Evolutionary conservation across 2,329 filamentous ascomycete genomes (phyloP).

Genomic region (Fusarium drepaniforme): DNA sequence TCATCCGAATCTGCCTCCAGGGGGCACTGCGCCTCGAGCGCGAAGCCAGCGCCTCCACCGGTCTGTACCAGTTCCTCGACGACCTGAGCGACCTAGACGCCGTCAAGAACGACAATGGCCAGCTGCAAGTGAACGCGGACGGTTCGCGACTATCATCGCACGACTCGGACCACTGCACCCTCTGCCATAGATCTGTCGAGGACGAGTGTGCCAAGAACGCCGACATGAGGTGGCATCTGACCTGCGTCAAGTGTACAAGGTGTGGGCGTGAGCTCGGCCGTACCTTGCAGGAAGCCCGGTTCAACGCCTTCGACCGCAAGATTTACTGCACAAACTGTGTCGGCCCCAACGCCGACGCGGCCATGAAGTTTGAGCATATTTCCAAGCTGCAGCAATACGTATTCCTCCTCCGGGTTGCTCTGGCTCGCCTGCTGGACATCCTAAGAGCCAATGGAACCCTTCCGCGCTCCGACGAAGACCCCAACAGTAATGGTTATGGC

Average conservation of each 20-base stretch:
- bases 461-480: conserved; percentile 79
- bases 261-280: conserved; percentile 75
- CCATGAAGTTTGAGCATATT: conserved; percentile 75
- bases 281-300: conserved; percentile 76
- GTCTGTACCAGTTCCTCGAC: conserved; percentile 85
- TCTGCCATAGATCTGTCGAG: conserved; percentile 90
- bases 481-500: conserved; percentile 57
- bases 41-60: conserved; percentile 79
- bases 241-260: conserved; percentile 82
- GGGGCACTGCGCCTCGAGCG: conserved; percentile 92
- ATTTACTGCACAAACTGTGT: conserved; percentile 80
- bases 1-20: conserved; percentile 97
- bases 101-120: conserved; percentile 77
- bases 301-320: conserved; percentile 75
- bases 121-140: conserved; percentile 73
- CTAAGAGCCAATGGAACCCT: conserved; percentile 86
- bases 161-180: conserved; percentile 85
- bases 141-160: conserved; percentile 77
- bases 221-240: conserved; percentile 85
- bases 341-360: conserved; percentile 64
- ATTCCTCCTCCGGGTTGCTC: conserved; percentile 89
- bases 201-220: conserved; percentile 87
- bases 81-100: conserved; percentile 87
- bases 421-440: conserved; percentile 89
- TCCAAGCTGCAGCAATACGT: conserved; percentile 95